Evolutionary conservation across 805 yeast genomes (phyloP).

Genomic region (Saccharomycopsis lassenensis): DNA sequence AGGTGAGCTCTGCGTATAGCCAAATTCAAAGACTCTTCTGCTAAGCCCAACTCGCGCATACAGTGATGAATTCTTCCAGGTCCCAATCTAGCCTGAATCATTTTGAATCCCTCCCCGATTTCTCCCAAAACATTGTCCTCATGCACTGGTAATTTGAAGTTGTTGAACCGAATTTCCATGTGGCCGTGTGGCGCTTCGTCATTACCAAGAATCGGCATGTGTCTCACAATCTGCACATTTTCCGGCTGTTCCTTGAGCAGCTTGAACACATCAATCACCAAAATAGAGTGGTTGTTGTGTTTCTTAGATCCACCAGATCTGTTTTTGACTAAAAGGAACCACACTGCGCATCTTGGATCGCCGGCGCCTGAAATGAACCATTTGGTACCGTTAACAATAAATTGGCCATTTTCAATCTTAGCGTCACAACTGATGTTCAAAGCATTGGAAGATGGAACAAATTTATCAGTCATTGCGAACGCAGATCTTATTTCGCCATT

Average conservation of each 20-base stretch:
- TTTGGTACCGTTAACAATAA: conserved; percentile 47
- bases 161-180: conserved; percentile 42
- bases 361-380: conserved; percentile 70
- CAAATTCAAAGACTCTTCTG: conserved; percentile 41
- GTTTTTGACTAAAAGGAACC: conserved; percentile 25
- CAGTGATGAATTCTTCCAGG: conserved; percentile 67
- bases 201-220: conserved; percentile 44
- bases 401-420: conserved; percentile 19
- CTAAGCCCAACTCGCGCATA: conserved; percentile 53
- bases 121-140: conserved; percentile 26
- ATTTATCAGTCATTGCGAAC: conserved; percentile 54
- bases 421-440: conserved; percentile 32
- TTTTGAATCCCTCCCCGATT: conserved; percentile 52
- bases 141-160: conserved; percentile 36
- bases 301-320: conserved; percentile 22
- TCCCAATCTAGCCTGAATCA: conserved; percentile 54
- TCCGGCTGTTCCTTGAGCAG: conserved; percentile 36
- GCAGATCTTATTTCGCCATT: conserved; percentile 49
- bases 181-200: conserved; percentile 72
- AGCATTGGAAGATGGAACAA: conserved; percentile 51
- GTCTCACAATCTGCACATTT: conserved; percentile 36
- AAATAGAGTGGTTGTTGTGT: conserved; percentile 45
- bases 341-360: conserved; percentile 43
- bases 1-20: conserved; percentile 41
- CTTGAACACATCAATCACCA: conserved; percentile 40